These are phyloP conservation scores for Agrocybe praecox DNA, from an alignment of 768 basidiomycete species.

Conservation along the genomic window DNA sequence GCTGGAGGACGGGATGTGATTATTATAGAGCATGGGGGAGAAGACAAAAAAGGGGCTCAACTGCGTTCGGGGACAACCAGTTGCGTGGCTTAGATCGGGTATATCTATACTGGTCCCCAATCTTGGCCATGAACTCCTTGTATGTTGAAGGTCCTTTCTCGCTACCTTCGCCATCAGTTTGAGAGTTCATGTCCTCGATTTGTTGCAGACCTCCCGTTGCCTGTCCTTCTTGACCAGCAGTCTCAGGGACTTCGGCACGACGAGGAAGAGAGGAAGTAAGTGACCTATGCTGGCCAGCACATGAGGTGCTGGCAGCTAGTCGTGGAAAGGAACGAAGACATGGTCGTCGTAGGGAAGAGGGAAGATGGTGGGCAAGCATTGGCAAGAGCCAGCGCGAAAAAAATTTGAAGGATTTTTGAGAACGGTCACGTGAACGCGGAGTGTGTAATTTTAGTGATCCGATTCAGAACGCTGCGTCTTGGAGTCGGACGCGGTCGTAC, in stretches of 20 bases:
- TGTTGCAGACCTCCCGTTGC: constrained; percentile 3
- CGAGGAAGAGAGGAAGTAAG: constrained; percentile 25
- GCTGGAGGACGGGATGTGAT: constrained; percentile 45
- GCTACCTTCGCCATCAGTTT: constrained; percentile 11
- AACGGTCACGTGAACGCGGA: constrained; percentile 29
- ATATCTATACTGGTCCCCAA: constrained; percentile 43
- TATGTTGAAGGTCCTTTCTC: constrained; percentile 30
- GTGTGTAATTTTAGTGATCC: constrained; percentile 6
- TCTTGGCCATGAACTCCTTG: constrained; percentile 42
- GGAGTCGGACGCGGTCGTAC: no score
- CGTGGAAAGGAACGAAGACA: constrained; percentile 27
- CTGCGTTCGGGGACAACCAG: constrained; percentile 61
- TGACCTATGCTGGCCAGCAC: constrained; percentile 19
- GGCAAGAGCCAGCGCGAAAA: constrained; percentile 19
- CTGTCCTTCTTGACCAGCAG: constrained; percentile 21
- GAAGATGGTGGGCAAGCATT: constrained; percentile 38
- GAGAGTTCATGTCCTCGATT: constrained; percentile 4
- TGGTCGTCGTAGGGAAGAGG: constrained; percentile 28
- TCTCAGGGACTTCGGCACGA: constrained; percentile 19
- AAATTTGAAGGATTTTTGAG: constrained; percentile 33
- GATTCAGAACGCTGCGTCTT: constrained; percentile 4
- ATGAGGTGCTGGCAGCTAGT: constrained; percentile 16
- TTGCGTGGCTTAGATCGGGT: constrained; percentile 46
- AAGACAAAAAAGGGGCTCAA: constrained; percentile 38
- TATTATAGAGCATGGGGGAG: neutral